Percentiles rank a stretch among this genome's conserved stretches.
These are phyloP conservation scores for Sporodiniella umbellata DNA, from an alignment of 371 early-diverging fungal species.

Conservation along the genomic window DNA sequence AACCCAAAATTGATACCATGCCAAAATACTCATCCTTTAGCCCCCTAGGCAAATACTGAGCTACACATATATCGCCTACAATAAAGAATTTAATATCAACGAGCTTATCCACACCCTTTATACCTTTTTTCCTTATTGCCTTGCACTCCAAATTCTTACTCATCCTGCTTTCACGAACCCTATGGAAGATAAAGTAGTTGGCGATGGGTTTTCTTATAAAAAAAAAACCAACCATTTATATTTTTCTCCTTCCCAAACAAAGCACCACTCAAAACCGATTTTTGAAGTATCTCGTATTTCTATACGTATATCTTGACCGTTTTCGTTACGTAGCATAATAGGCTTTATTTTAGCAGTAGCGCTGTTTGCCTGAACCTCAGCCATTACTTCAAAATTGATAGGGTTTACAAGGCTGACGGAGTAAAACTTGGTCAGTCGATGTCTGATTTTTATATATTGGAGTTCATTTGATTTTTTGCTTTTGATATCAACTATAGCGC, in stretches of 20 bases:
- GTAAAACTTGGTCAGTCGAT: slow-evolving; percentile 39
- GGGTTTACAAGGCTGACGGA: slow-evolving; percentile 43
- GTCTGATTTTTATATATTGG: slow-evolving; percentile 41
- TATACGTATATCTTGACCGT: slow-evolving; percentile 10
- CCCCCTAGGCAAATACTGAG: slow-evolving; percentile 39
- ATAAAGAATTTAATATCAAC: background rate
- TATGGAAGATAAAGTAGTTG: slow-evolving; percentile 3
- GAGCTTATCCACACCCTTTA: too few species aligned
- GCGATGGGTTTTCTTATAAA: too few species aligned
- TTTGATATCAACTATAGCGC: slow-evolving; percentile 35
- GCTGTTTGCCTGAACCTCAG: slow-evolving; percentile 35
- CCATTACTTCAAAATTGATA: slow-evolving; percentile 35
- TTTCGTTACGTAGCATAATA: slow-evolving; percentile 28
- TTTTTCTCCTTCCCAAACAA: slow-evolving; percentile 42
- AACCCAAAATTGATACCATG: slow-evolving; percentile 33
- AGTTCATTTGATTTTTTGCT: slow-evolving; percentile 32
- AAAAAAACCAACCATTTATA: slow-evolving; percentile 31
- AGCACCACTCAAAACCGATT: slow-evolving; percentile 44
- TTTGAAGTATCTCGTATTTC: slow-evolving; percentile 28
- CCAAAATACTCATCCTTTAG: slow-evolving; percentile 47
- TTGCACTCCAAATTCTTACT: slow-evolving; percentile 37
- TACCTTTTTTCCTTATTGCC: slow-evolving; percentile 29
- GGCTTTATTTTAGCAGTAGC: slow-evolving; percentile 25
- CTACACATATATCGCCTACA: slow-evolving; percentile 38
- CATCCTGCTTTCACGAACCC: slow-evolving; percentile 39